Evolutionary conservation across 1,284 basidiomycete genomes (phyloP).

Genomic region (Ustilago crameri): DNA sequence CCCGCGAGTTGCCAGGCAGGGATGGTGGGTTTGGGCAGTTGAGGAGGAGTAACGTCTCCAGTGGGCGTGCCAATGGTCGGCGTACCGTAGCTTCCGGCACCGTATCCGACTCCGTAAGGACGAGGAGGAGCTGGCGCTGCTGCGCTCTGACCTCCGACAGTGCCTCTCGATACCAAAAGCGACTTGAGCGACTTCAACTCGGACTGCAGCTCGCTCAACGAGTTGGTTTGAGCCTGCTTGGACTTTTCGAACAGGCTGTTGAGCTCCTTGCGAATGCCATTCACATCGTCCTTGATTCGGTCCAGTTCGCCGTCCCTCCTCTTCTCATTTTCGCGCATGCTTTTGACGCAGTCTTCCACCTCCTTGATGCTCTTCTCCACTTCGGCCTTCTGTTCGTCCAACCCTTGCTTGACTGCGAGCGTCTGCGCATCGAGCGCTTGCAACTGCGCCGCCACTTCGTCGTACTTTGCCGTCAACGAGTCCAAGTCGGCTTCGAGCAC

Average conservation of each 20-base stretch:
- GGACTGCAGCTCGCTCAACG: conserved; percentile 85
- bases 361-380: conserved; percentile 82
- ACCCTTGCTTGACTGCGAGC: conserved; percentile 77
- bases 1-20: conserved; percentile 66
- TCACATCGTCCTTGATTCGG: conserved; percentile 73
- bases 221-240: conserved; percentile 75
- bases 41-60: conserved; percentile 48
- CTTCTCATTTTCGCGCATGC: conserved; percentile 81
- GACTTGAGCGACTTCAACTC: conserved; percentile 95
- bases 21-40: conserved; percentile 56
- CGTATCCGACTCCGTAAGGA: conserved; percentile 33
- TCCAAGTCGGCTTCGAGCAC: conserved; percentile 90
- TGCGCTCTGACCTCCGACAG: conserved; percentile 69
- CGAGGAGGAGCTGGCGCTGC: conserved; percentile 20
- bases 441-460: conserved; percentile 80
- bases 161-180: conserved; percentile 82
- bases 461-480: conserved; percentile 88
- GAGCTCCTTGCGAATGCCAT: conserved; percentile 85
- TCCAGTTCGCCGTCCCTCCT: conserved; percentile 89
- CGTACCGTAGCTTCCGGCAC: conserved; percentile 36
- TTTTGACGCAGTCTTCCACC: conserved; percentile 80
- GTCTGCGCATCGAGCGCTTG: conserved; percentile 84
- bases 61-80: conserved; percentile 44
- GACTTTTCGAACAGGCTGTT: conserved; percentile 97
- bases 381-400: conserved; percentile 83